Base-by-base conservation (phyloP, 495 filamentous ascomycete species). In the Penicillium mononematosum region DNA sequence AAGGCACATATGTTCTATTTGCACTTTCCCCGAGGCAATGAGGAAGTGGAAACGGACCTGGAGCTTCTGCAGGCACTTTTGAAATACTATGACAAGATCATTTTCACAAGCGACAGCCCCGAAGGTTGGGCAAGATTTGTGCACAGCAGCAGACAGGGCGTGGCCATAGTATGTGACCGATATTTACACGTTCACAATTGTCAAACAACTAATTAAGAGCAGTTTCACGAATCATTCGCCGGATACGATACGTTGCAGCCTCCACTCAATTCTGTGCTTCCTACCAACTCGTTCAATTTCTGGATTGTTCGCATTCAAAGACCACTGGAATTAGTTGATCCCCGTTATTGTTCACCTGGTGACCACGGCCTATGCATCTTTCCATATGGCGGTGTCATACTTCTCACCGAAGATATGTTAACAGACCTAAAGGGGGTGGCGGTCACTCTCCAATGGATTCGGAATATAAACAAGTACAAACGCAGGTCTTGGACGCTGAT, bases 321-420 rank as follows among this genome's bases (percentile, higher is more conserved):
- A 5, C 66, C 63, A 9, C 65, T 78, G 11, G 47, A 70, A 27
- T 24, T 32, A 2, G 31, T 52, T 31, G 47, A 62, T 41, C 11
- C 24, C 1, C 50, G 46, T 17, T 60, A 58, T 32, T 53, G 52
- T 39, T 61, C 55, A 10, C 49, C 53, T 12, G 53, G 55, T 9
- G 51, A 59, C 1, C 65, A 76, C 38, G 65, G 75, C 11, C 63
- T 75, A 55, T 77, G 81, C 2, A 62, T 90, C 4, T 87, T 90
- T 48, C 81, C 83, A 7, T 64, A 71, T 25, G 84, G 86, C 5
- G 68, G 71, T 5, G 83, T 76, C 1, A 79, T 87, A 22, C 66
- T 90, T 0, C 61, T 91, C 5, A 87, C 87, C 0, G 85, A 88
- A 36, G 86, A 85, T 53, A 79, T 87, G 58, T 83, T 53, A 72